These are phyloP conservation scores for Aspergillus clavatus DNA, from an alignment of 2,329 filamentous ascomycete species.

Conservation along the genomic window DNA sequence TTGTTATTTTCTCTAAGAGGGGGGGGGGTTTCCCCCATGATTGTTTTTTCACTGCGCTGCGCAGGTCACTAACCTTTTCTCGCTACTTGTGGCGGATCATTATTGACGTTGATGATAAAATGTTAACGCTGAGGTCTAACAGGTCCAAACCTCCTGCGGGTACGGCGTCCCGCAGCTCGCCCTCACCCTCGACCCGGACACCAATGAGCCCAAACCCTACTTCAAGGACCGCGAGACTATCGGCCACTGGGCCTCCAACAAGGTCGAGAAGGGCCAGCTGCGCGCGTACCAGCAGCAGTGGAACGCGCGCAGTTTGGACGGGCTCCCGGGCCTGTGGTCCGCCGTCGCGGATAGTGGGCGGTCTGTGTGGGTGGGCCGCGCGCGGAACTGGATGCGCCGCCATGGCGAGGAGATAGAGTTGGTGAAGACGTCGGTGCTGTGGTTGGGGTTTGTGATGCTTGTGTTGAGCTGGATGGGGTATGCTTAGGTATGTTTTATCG, in stretches of 20 bases:
- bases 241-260: conserved; percentile 48
- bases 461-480: conserved; percentile 16
- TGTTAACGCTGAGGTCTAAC: too few relatives aligned
- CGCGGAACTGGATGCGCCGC: conserved; percentile 15
- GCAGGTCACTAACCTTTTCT: too few relatives aligned
- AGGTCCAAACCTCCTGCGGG: conserved; percentile 60
- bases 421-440: conserved; percentile 14
- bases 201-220: conserved; percentile 18
- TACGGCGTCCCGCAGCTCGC: conserved; percentile 57
- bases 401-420: conserved; percentile 20
- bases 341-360: conserved; percentile 51
- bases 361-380: conserved; percentile 43
- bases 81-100: too few relatives aligned
- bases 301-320: conserved; percentile 56
- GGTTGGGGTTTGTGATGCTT: conserved; percentile 16
- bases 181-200: conserved; percentile 33
- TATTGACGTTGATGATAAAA: too few relatives aligned
- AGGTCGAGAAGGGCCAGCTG: conserved; percentile 47
- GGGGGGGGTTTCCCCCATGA: too few relatives aligned
- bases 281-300: conserved; percentile 53
- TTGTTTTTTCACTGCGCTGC: too few relatives aligned
- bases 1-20: neutral
- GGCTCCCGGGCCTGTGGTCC: conserved; percentile 52
- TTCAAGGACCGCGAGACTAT: conserved; percentile 56
- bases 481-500: too few relatives aligned